Evolutionary conservation across 2,329 filamentous ascomycete genomes (phyloP).

Genomic region (Fusarium sp.): DNA sequence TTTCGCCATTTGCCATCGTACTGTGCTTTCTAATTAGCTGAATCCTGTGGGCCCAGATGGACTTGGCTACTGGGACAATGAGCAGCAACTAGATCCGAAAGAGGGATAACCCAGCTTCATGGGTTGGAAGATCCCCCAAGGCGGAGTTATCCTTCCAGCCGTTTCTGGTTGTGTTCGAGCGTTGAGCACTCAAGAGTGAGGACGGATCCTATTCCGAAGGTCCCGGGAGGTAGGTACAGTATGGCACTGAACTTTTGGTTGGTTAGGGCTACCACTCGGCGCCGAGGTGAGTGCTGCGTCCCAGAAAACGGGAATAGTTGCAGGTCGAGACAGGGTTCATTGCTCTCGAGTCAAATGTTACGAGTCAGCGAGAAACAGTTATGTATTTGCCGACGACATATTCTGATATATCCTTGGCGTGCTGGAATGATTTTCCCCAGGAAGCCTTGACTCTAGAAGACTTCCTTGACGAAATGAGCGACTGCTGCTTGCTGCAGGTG

Average conservation of each 20-base stretch:
- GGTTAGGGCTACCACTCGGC: background rate
- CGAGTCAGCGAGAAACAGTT: background rate
- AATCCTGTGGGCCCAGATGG: slow-evolving; percentile 7
- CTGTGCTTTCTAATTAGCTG: slow-evolving; percentile 12
- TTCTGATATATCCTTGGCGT: slow-evolving; percentile 6
- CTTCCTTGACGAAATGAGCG: background rate
- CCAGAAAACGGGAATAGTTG: background rate
- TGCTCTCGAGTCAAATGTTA: background rate
- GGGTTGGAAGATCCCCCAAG: slow-evolving; percentile 20
- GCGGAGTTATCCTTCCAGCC: slow-evolving; percentile 15
- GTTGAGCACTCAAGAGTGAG: slow-evolving; percentile 10
- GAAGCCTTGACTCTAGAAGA: slow-evolving; percentile 10
- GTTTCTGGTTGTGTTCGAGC: slow-evolving; percentile 11
- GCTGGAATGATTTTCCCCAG: slow-evolving; percentile 14
- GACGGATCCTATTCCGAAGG: slow-evolving; percentile 22
- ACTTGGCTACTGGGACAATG: slow-evolving; percentile 20
- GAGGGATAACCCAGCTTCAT: slow-evolving; percentile 14
- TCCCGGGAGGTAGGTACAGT: slow-evolving; percentile 1
- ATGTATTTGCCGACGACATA: background rate
- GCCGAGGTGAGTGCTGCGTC: background rate
- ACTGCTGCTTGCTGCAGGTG: slow-evolving; percentile 19
- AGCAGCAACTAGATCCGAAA: slow-evolving; percentile 15
- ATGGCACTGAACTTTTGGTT: background rate
- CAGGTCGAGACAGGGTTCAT: background rate
- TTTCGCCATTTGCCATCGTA: slow-evolving; percentile 1